phyloP scores from a whole-genome alignment of 2,329 filamentous ascomycete species.

The Fusarium nurragi region DNA sequence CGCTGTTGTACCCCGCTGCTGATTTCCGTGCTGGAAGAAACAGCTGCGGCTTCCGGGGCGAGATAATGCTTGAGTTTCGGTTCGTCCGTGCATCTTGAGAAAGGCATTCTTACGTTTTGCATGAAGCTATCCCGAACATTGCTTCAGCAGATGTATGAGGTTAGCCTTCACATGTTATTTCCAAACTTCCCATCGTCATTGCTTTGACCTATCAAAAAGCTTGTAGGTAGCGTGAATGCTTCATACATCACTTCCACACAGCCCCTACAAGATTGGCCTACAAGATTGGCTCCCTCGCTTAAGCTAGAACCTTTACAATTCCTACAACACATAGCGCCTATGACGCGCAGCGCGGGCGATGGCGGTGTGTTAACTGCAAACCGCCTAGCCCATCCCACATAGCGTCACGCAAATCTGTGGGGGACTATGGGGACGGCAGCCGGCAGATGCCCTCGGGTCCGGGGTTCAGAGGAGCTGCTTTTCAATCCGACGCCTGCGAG shows the following conservation, averaged over 20 bases:
- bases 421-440: conserved; percentile 14
- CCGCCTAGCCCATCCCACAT: not conserved
- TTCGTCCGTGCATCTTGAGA: too few relatives aligned
- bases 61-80: not conserved
- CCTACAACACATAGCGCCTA: not conserved
- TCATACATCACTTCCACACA: not conserved
- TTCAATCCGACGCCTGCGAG: conserved; percentile 10
- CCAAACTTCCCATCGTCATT: too few relatives aligned
- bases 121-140: conserved; percentile 7
- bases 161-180: too few relatives aligned
- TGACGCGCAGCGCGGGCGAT: too few relatives aligned
- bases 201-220: too few relatives aligned
- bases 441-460: conserved; percentile 32
- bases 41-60: not conserved
- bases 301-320: not conserved
- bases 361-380: not conserved
- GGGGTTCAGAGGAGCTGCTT: conserved; percentile 1
- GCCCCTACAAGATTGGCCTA: too few relatives aligned
- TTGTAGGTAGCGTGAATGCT: not conserved
- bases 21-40: not conserved
- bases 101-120: too few relatives aligned
- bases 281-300: conserved; percentile 7
- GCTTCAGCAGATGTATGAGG: too few relatives aligned
- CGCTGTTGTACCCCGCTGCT: conserved; percentile 13
- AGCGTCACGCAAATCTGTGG: conserved; percentile 5